A percentile compares a stretch with the other conserved stretches of the same genome.
Conservation (phyloP, 352 stramenopile species). For the Globisporangium middletonii region DNA sequence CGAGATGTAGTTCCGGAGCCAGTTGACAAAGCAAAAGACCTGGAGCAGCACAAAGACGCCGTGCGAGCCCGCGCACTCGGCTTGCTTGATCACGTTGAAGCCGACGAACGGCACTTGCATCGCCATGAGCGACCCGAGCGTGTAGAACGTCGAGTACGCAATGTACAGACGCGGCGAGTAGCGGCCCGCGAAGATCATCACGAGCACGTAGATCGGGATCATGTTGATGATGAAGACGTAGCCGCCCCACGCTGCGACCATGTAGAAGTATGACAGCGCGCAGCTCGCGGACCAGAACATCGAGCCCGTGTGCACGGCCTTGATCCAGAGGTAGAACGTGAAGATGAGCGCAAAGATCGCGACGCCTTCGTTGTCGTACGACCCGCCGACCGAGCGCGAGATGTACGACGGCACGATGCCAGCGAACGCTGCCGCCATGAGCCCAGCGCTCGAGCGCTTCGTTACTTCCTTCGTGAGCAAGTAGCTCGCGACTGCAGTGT, state of each 20-base stretch:
- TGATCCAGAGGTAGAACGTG: slow-evolving; percentile 97
- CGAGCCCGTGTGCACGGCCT: slow-evolving; percentile 87
- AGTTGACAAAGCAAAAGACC: slow-evolving; percentile 72
- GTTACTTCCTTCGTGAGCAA: slow-evolving; percentile 89
- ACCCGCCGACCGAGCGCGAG: slow-evolving; percentile 94
- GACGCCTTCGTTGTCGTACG: slow-evolving; percentile 98
- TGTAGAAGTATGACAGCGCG: slow-evolving; percentile 96
- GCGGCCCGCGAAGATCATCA: slow-evolving; percentile 91
- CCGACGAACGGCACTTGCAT: slow-evolving; percentile 98
- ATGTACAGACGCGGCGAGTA: slow-evolving; percentile 94
- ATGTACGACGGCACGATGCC: slow-evolving; percentile 97
- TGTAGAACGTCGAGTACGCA: slow-evolving; percentile 97
- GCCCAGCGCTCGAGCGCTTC: slow-evolving; percentile 78
- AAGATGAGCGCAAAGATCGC: slow-evolving; percentile 97
- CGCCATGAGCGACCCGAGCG: slow-evolving; percentile 93
- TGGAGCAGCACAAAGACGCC: slow-evolving; percentile 94
- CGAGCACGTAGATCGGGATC: slow-evolving; percentile 94
- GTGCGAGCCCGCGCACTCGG: slow-evolving; percentile 74
- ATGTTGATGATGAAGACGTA: slow-evolving; percentile 99
- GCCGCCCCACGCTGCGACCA: slow-evolving; percentile 94
- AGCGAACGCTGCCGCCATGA: slow-evolving; percentile 93
- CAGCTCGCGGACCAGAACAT: slow-evolving; percentile 81
- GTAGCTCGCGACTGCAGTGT: slow-evolving; percentile 87
- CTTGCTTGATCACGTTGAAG: slow-evolving; percentile 92
- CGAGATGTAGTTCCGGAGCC: slow-evolving; percentile 69